Evolutionary conservation across 108 stramenopile species (phyloP), one percentile per base, ranked within the genome.

Genomic region (Cyclotella atomus): DNA sequence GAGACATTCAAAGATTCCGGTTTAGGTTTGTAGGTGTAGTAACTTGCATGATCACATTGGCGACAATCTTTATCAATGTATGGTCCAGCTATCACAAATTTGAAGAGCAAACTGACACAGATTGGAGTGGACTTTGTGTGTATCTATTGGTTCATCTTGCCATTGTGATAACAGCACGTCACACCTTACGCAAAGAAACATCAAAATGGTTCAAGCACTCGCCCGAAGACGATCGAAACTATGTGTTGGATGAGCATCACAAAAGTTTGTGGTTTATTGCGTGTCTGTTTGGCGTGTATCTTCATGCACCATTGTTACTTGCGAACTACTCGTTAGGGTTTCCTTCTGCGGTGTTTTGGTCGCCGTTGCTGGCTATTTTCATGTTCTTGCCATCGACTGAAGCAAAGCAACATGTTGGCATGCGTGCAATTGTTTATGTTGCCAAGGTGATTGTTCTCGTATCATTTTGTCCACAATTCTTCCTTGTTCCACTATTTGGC

Each of bases 261-360:
- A 65, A 70, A 27, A 82, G 81, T 55, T 61, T 91, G 19, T 87
- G 92, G 35, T 89, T 90, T 57, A 43, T 83, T 0, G 66, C 87
- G 10, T 95, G 94, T 63, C 59, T 88, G 17, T 10, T 79, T 35
- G 82, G 82, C 1, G 70, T 91, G 10, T 90, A 93, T 61, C 67
- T 86, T 41, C 84, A 91, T 53, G 87, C 84, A 21, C 91, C 94
- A 17, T 67, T 95, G 33, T 76, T 90, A 3, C 84, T 95, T 65
- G 71, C 84, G 20, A 84, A 95, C 67, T 84, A 88, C 14, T 82
- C 92, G 7, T 56, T 95, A 41, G 84, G 86, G 12, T 87, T 89
- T 70, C 77, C 89, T 43, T 92, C 91, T 14, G 72, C 91, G 0
- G n/a, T 84, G 20, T 47, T 95, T 36, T 91, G 87, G 89, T 71